phyloP scores from a whole-genome alignment of 225 moss, liverwort and hornwort species.

The Antitrichia curtipendula region DNA sequence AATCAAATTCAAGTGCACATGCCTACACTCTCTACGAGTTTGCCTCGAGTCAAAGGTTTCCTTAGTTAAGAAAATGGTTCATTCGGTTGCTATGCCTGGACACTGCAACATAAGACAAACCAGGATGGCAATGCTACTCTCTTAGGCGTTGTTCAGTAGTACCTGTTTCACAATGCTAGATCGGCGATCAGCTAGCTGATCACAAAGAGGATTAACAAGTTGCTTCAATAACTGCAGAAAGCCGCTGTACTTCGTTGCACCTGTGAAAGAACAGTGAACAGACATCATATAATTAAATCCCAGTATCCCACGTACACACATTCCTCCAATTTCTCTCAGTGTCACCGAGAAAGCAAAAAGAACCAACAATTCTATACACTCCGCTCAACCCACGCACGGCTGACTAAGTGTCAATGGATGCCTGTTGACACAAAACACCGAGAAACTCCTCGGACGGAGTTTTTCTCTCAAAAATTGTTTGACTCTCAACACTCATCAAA shows the following conservation, averaged over 20 bases:
- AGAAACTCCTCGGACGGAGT: not conserved
- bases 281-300: not conserved
- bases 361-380: not conserved
- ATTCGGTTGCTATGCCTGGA: not conserved
- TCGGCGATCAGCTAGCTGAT: slow-evolving; percentile 85
- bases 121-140: not conserved
- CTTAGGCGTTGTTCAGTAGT: not conserved
- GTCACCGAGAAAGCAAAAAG: not conserved
- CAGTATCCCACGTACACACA: not conserved
- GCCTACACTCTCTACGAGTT: not conserved
- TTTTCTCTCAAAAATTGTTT: not conserved
- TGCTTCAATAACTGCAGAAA: slow-evolving; percentile 74
- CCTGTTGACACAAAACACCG: not conserved
- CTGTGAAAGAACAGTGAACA: slow-evolving; percentile 9
- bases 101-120: not conserved
- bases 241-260: slow-evolving; percentile 71
- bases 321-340: not conserved
- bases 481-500: not conserved
- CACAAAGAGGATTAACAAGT: slow-evolving; percentile 75
- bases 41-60: not conserved
- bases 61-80: not conserved
- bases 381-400: not conserved
- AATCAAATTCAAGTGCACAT: not conserved
- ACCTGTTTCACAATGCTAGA: slow-evolving; percentile 99
- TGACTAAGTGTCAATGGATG: not conserved